Conservation (phyloP, 495 filamentous ascomycete genomes). For the Aspergillus carlsbadensis region DNA sequence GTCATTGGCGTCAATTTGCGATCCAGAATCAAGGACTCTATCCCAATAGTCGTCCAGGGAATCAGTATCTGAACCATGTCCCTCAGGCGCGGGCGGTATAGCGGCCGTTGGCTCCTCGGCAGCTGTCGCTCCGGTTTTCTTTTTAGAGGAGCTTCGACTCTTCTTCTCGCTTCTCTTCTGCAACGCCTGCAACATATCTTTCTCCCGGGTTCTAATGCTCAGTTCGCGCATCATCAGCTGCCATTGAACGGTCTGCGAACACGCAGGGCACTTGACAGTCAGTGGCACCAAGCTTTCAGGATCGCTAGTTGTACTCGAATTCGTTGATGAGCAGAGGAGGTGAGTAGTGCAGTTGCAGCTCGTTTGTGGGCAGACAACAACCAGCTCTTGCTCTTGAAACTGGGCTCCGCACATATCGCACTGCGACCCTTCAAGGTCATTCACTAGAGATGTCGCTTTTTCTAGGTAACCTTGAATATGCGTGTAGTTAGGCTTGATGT, state of each 20-base stretch:
- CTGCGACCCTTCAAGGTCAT: conserved; percentile 51
- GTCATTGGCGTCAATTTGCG: conserved; percentile 29
- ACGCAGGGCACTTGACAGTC: conserved; percentile 70
- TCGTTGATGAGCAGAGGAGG: conserved; percentile 69
- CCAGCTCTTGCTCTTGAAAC: conserved; percentile 49
- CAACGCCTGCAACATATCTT: conserved; percentile 62
- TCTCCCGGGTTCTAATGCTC: conserved; percentile 65
- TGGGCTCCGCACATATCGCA: conserved; percentile 64
- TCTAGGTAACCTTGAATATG: conserved; percentile 65
- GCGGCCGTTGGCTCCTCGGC: neutral
- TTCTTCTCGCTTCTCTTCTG: conserved; percentile 52
- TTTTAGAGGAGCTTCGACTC: neutral
- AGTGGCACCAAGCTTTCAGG: conserved; percentile 60
- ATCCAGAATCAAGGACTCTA: conserved; percentile 32
- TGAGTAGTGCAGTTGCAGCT: conserved; percentile 70
- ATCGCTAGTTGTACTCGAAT: conserved; percentile 46
- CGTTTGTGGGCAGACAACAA: conserved; percentile 67
- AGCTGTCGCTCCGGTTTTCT: neutral
- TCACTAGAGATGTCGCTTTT: conserved; percentile 66
- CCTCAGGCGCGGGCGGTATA: conserved; percentile 31
- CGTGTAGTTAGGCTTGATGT: conserved; percentile 65
- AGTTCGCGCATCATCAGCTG: conserved; percentile 77
- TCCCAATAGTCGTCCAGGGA: conserved; percentile 38
- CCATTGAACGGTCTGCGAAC: conserved; percentile 65
- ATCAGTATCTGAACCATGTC: conserved; percentile 33